These are phyloP conservation scores for Ajuga reptans DNA, from an alignment of 305 asterid species.

Conservation along the genomic window DNA sequence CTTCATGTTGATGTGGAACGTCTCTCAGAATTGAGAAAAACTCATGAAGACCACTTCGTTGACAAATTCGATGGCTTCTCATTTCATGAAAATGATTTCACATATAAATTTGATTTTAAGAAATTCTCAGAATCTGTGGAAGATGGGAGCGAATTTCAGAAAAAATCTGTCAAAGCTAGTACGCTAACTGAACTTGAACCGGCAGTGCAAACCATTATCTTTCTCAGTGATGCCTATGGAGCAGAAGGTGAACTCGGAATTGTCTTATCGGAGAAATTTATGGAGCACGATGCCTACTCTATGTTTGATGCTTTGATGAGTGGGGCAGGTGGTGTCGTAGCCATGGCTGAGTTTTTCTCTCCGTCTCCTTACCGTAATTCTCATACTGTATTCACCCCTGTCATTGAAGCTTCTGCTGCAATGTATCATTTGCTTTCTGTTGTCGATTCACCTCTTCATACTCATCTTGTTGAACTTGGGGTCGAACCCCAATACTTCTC, in stretches of 20 bases:
- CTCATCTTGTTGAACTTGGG: conserved; percentile 87
- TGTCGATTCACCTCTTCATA: conserved; percentile 75
- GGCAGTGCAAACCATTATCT: conserved; percentile 51
- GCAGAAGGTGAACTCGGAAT: conserved; percentile 97
- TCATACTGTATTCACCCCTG: conserved; percentile 61
- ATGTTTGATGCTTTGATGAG: conserved; percentile 89
- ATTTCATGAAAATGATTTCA: conserved; percentile 66
- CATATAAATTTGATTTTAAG: conserved; percentile 75
- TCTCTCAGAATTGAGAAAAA: conserved; percentile 70
- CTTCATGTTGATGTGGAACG: conserved; percentile 76
- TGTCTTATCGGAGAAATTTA: conserved; percentile 77
- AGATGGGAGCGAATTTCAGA: conserved; percentile 33
- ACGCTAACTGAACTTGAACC: conserved; percentile 65
- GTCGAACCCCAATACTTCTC: conserved; percentile 95
- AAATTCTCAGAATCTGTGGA: conserved; percentile 56
- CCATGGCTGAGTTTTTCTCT: conserved; percentile 82
- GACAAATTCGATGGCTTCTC: conserved; percentile 90
- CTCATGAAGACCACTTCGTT: conserved; percentile 61
- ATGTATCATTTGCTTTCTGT: conserved; percentile 77
- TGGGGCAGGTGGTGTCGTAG: conserved; percentile 73
- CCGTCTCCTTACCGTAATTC: conserved; percentile 46
- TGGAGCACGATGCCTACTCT: conserved; percentile 93
- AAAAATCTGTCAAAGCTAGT: conserved; percentile 32
- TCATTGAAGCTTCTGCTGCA: conserved; percentile 81
- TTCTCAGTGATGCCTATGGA: conserved; percentile 84